Percentiles rank a stretch among this genome's conserved stretches.
phyloP scores from a whole-genome alignment of 805 yeast genomes.

The Komagataella phaffii region DNA sequence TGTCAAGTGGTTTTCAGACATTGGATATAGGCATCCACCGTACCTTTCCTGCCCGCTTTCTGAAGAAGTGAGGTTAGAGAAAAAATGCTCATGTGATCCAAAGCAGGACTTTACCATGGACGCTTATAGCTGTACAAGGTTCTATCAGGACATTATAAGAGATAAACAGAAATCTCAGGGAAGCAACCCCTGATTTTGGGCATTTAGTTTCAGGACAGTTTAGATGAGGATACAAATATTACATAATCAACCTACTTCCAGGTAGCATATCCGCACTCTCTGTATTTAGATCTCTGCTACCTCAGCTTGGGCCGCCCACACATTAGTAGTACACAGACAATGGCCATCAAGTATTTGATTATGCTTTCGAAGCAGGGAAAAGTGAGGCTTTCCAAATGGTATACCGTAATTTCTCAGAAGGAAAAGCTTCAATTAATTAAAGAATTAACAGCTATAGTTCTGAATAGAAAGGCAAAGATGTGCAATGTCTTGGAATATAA shows the following conservation, averaged over 20 bases:
- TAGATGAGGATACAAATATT: background rate
- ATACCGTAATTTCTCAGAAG: slow-evolving; percentile 65
- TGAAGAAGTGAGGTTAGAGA: slow-evolving; percentile 4
- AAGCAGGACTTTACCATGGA: slow-evolving; percentile 11
- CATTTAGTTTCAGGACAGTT: background rate
- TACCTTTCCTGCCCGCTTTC: slow-evolving; percentile 19
- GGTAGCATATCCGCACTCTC: background rate
- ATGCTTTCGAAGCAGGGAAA: slow-evolving; percentile 91
- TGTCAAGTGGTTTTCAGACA: slow-evolving; percentile 17
- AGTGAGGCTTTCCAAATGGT: slow-evolving; percentile 90
- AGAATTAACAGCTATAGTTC: slow-evolving; percentile 76
- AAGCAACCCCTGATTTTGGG: background rate
- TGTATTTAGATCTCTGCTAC: background rate
- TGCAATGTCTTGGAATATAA: slow-evolving; percentile 85
- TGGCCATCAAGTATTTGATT: slow-evolving; percentile 72
- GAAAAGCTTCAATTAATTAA: slow-evolving; percentile 75
- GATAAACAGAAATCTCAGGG: background rate
- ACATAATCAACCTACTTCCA: background rate
- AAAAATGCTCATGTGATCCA: slow-evolving; percentile 18
- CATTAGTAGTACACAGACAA: slow-evolving; percentile 10
- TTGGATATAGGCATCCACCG: slow-evolving; percentile 21
- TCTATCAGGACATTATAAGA: slow-evolving; percentile 2
- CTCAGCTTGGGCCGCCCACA: slow-evolving; percentile 7
- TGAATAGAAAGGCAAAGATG: slow-evolving; percentile 85
- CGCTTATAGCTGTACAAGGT: slow-evolving; percentile 4